These are phyloP conservation scores for Neurospora sublineolata DNA, from an alignment of 495 filamentous ascomycete species.

Conservation along the genomic window DNA sequence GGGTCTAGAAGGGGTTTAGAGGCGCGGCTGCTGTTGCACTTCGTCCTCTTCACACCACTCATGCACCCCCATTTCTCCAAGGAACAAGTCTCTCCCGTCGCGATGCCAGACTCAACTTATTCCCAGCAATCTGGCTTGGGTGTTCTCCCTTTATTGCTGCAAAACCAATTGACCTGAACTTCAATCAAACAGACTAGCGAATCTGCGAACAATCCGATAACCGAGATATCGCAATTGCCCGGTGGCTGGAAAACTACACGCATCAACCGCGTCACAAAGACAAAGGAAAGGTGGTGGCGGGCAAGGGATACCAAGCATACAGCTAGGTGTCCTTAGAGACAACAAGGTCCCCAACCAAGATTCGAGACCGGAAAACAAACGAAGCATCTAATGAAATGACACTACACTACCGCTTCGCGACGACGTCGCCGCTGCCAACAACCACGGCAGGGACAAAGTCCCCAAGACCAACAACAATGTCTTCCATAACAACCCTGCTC, in stretches of 20 bases:
- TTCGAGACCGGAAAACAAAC: neutral
- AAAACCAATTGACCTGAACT: neutral
- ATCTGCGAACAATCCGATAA: neutral
- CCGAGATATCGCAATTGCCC: neutral
- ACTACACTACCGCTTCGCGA: neutral
- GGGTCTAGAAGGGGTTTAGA: neutral
- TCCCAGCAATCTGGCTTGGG: neutral
- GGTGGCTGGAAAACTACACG: neutral
- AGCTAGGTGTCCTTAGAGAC: neutral
- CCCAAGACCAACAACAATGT: neutral
- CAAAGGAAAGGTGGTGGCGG: neutral
- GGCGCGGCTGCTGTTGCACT: neutral
- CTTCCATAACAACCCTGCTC: neutral
- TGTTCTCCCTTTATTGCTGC: neutral
- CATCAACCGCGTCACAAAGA: neutral
- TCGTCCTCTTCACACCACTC: neutral
- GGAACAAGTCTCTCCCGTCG: neutral
- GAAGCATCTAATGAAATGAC: neutral
- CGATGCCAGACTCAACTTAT: neutral
- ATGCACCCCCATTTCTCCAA: neutral
- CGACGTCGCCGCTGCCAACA: neutral
- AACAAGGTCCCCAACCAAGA: conserved; percentile 9
- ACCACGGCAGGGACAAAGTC: neutral
- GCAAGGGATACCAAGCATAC: neutral
- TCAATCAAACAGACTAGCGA: neutral